These are phyloP conservation scores for Penicillium lividum DNA, from an alignment of 495 filamentous ascomycete species.

Conservation along the genomic window DNA sequence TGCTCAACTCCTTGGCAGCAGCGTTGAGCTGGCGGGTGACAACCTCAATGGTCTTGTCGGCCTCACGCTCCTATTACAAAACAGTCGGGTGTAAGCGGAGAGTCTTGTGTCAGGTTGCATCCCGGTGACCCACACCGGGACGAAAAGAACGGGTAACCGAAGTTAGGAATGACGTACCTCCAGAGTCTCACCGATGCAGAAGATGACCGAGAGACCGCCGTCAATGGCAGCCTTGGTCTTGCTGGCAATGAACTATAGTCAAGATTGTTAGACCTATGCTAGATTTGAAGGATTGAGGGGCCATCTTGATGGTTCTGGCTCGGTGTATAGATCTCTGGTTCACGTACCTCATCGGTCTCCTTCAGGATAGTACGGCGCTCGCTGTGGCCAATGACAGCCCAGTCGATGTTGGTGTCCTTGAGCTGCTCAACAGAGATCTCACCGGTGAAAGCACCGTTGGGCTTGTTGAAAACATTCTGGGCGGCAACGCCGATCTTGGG, in stretches of 20 bases:
- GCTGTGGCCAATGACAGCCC: constrained; percentile 89
- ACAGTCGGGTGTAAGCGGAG: constrained; percentile 32
- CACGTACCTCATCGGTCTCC: constrained; percentile 70
- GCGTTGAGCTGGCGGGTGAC: constrained; percentile 77
- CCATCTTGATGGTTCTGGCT: constrained; percentile 1
- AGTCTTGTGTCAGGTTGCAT: constrained; percentile 15
- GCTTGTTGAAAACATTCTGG: constrained; percentile 96
- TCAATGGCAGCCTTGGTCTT: constrained; percentile 92
- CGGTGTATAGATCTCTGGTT: constrained; percentile 4
- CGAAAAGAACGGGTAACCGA: constrained; percentile 29
- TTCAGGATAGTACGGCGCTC: constrained; percentile 86
- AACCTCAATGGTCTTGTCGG: constrained; percentile 83
- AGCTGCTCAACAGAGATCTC: constrained; percentile 92
- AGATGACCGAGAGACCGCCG: constrained; percentile 83
- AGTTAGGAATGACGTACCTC: constrained; percentile 52
- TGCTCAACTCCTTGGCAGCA: constrained; percentile 58
- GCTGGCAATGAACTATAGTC: constrained; percentile 68
- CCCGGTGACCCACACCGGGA: constrained; percentile 33
- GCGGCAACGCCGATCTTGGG: constrained; percentile 75
- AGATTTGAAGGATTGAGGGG: neutral
- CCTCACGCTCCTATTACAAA: constrained; percentile 70
- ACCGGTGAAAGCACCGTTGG: constrained; percentile 95
- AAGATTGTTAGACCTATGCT: constrained; percentile 1
- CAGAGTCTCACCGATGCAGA: constrained; percentile 94
- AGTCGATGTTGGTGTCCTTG: constrained; percentile 80